phyloP scores from a whole-genome alignment of 2,329 filamentous ascomycete species.

The Colletotrichum truncatum region DNA sequence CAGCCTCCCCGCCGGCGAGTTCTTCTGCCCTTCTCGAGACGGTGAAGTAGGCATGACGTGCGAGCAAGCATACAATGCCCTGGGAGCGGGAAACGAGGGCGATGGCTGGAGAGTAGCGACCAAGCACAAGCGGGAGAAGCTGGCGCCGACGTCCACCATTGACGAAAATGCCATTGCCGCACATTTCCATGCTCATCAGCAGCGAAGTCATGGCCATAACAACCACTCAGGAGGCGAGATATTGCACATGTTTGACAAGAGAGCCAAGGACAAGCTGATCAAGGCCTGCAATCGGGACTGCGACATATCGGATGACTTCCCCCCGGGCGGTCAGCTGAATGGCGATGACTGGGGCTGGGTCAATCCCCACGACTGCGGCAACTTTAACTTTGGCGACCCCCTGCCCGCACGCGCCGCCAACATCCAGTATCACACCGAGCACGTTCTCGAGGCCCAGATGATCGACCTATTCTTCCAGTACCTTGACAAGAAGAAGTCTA shows the following conservation, averaged over 20 bases:
- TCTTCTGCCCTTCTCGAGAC: conserved; percentile 22
- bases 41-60: conserved; percentile 6
- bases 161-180: neutral
- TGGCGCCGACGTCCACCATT: neutral
- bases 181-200: neutral
- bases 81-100: neutral
- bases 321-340: neutral
- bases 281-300: neutral
- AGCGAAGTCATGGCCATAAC: neutral
- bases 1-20: conserved; percentile 14
- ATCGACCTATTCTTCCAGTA: conserved; percentile 26
- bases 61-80: neutral
- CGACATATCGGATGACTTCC: neutral
- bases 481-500: conserved; percentile 1
- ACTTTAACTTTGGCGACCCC: neutral
- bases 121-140: neutral
- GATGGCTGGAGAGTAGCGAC: neutral
- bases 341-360: conserved; percentile 1
- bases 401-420: conserved; percentile 4
- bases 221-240: neutral
- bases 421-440: conserved; percentile 26
- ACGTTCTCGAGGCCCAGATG: conserved; percentile 33
- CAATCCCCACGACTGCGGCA: conserved; percentile 10
- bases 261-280: neutral
- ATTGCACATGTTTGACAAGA: neutral